These are phyloP conservation scores for Suhomyces sp. DNA, from an alignment of 805 yeast species.

Conservation along the genomic window DNA sequence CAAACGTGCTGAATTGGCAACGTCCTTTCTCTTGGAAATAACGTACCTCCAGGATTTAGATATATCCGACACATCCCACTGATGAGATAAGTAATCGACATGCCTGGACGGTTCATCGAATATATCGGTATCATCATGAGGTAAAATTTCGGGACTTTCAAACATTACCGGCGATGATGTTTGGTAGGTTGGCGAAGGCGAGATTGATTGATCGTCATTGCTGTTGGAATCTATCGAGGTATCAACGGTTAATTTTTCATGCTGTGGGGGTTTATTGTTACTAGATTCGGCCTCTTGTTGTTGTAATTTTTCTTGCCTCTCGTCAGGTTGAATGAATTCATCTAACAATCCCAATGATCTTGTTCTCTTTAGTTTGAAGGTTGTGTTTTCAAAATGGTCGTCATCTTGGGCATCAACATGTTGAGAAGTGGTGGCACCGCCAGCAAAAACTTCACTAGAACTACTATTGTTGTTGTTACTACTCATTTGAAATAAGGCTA, in stretches of 20 bases:
- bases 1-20: conserved; percentile 57
- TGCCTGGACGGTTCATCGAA: conserved; percentile 80
- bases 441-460: conserved; percentile 38
- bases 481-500: neutral
- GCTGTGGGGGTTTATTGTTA: neutral
- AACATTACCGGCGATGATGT: neutral
- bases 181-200: neutral
- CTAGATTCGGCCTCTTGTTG: neutral
- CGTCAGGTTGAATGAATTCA: conserved; percentile 52
- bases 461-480: conserved; percentile 6
- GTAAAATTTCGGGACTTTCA: conserved; percentile 37
- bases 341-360: conserved; percentile 79
- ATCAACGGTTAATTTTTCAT: conserved; percentile 1
- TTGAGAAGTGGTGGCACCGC: conserved; percentile 62
- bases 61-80: conserved; percentile 94
- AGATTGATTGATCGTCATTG: neutral
- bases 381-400: conserved; percentile 63
- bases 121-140: conserved; percentile 85
- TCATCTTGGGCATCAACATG: conserved; percentile 70
- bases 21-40: conserved; percentile 74
- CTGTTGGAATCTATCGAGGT: neutral
- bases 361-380: conserved; percentile 76
- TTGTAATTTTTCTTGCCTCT: neutral
- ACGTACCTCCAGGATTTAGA: conserved; percentile 96
- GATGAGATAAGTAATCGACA: conserved; percentile 91